Base-by-base conservation (phyloP, 345 rosid genomes). In the Ceriops zippeliana region DNA sequence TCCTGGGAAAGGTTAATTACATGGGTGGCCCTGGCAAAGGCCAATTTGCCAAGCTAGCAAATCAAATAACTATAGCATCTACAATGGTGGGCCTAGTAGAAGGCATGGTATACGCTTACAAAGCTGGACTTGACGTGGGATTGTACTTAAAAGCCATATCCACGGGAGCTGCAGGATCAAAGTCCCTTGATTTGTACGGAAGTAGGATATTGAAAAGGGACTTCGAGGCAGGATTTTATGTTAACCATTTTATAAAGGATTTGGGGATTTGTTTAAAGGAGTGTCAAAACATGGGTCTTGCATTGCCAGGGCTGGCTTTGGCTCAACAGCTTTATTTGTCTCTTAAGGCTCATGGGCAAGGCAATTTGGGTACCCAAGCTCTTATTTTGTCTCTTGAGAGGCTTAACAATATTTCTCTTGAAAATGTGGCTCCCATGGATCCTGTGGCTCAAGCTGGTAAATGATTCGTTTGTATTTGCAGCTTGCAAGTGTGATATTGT, bases 261-360 rank as follows among this genome's bases (percentile, higher is more conserved):
- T 83, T 91, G 69, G 98, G 92, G 70, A 93, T 93, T 78, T 91
- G 96, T 75, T 83, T 93, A 64, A 86, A 84, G 58, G 97, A 89
- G 67, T 93, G 98, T 61, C 82, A 90, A 72, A 82, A 72, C 51
- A 87, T 90, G 97, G 96, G 93, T 38, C 81, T 93, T n/a, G 93
- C 90, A 38, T 78, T 93, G 78, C 98, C 97, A 6, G 92, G 97
- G 1, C 67, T 90, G 72, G 97, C 96, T 52, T 81, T 93, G 61
- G 90, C 96, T 27, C 97, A 90, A 26, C 97, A 90, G 84, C 93
- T 93, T 80, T 93, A 89, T 75, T 69, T 90, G 82, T 93, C 96
- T 13, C 91, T 93, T 13, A 90, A 86, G 88, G 97, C 97, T 66
- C 92, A 89, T 21, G 93, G 91, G 42, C 89, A 90, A 75, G 97